Conservation (phyloP, 805 yeast species). For the Monosporozyma solicola region DNA sequence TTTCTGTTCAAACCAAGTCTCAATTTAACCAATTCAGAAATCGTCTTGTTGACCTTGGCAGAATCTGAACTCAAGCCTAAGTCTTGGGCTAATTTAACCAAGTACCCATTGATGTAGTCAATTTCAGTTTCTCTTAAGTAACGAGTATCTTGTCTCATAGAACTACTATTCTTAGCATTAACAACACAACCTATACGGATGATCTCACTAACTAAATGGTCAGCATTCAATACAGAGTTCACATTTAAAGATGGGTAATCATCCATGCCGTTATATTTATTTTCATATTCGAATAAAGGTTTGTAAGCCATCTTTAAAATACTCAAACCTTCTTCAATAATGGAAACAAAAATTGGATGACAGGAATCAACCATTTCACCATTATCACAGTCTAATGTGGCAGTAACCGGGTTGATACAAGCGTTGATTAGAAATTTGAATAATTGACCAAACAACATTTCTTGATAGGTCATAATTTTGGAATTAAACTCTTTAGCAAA, state of each 20-base stretch:
- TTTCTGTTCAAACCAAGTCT: conserved; percentile 23
- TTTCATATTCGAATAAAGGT: conserved; percentile 23
- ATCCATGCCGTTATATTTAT: conserved; percentile 9
- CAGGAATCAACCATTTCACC: conserved; percentile 60
- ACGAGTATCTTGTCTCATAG: conserved; percentile 49
- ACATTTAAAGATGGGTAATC: conserved; percentile 24
- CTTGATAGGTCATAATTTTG: conserved; percentile 34
- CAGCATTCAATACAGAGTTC: conserved; percentile 23
- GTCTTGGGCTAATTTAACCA: conserved; percentile 45
- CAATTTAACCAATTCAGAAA: conserved; percentile 29
- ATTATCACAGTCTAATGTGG: conserved; percentile 66
- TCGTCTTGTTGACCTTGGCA: conserved; percentile 27
- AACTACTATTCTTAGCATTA: conserved; percentile 49
- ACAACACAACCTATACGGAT: conserved; percentile 36
- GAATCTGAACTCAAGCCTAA: conserved; percentile 27
- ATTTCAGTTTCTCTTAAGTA: conserved; percentile 60
- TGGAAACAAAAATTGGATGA: conserved; percentile 25
- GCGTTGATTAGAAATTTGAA: conserved; percentile 73
- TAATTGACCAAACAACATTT: conserved; percentile 50
- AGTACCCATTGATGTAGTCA: conserved; percentile 74
- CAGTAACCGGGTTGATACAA: conserved; percentile 77
- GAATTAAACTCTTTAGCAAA: conserved; percentile 26
- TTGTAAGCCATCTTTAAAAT: conserved; percentile 24
- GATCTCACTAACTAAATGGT: conserved; percentile 30
- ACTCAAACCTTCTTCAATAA: conserved; percentile 29